Conservation (phyloP, 2,329 filamentous ascomycete genomes). For the Didymosphaeria variabile region DNA sequence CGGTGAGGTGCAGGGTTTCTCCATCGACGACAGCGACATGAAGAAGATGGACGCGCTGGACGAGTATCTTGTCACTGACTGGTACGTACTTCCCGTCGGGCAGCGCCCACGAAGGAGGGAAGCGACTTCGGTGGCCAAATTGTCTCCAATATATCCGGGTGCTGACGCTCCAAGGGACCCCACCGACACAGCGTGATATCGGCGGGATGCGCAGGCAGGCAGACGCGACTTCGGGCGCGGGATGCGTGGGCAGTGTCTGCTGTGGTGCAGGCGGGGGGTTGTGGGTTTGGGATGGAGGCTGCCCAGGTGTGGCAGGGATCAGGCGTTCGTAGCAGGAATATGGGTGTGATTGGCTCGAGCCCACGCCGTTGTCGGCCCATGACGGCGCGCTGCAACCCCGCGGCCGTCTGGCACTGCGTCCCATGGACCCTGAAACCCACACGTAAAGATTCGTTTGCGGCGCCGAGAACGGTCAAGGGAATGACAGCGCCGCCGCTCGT, state of each 20-base stretch:
- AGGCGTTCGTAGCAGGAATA: not conserved
- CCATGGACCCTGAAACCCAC: constrained; percentile 20
- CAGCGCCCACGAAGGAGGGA: constrained; percentile 2
- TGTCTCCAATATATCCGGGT: constrained; percentile 13
- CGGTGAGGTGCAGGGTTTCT: constrained; percentile 66
- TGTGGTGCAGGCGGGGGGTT: not conserved
- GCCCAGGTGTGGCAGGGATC: constrained; percentile 3
- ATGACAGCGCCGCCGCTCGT: constrained; percentile 35
- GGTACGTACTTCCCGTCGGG: constrained; percentile 29
- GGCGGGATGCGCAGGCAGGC: constrained; percentile 23
- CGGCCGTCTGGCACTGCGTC: constrained; percentile 12
- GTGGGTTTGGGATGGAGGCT: constrained; percentile 11
- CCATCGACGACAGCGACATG: constrained; percentile 72
- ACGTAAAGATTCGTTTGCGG: constrained; percentile 31
- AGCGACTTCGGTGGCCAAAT: constrained; percentile 24
- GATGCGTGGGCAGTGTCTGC: constrained; percentile 19
- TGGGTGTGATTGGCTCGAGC: not conserved
- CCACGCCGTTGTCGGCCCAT: constrained; percentile 1
- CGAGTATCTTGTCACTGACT: constrained; percentile 76
- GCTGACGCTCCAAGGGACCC: constrained; percentile 53
- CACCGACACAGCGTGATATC: constrained; percentile 49
- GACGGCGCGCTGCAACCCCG: constrained; percentile 4
- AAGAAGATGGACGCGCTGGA: constrained; percentile 70
- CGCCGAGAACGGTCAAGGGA: constrained; percentile 34
- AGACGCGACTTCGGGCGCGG: constrained; percentile 27